Base-by-base conservation (phyloP, 2,329 filamentous ascomycete species). In the Immersiporthe knoxdaviesiana region DNA sequence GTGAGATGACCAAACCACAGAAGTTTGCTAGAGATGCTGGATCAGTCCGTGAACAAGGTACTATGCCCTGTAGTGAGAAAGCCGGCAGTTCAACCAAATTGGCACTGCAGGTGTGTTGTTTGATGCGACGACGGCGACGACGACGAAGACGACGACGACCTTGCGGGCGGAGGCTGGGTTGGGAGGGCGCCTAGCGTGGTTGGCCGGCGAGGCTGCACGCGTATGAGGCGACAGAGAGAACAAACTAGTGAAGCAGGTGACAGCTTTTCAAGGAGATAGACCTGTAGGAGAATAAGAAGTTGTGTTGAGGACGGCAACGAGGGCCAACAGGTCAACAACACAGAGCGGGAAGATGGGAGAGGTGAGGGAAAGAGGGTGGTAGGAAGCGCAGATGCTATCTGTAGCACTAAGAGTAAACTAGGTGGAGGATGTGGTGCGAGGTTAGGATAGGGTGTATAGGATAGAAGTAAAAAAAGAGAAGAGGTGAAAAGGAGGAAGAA, bases 401-500 rank as follows among this genome's bases (percentile, higher is more conserved):
- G 71, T 67, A 69, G 59, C 44, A 66, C 67, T 52, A 47, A 27
- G 70, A 32, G 54, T 32, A n/a, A 24, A 35, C 5, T 10, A 66
- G 65, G 68, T 64, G 60, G n/a, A 65, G 70, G 61, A 70, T 68
- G 44, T 65, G 62, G 65, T 72, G 67, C 71, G 71, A 72, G 74
- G 68, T 70, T 73, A 72, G 72, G 72, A 69, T 73, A 72, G 72
- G 72, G 68, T 69, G 71, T 72, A 73, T 47, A 14, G 73, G 73
- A 71, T 52, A 72, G 66, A 68, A 71, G 73, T 67, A 74, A 69
- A 73, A 71, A 71, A 71, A 68, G 75, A 65, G 72, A 76, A 74
- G 75, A 74, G 74, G 72, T 73, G 70, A 78, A 73, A 73, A 73
- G 73, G 74, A 63, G 16, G 73, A 75, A 73, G 65, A 72, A 21